Conservation (phyloP, 352 stramenopile genomes). For the Labyrinthula sp. region DNA sequence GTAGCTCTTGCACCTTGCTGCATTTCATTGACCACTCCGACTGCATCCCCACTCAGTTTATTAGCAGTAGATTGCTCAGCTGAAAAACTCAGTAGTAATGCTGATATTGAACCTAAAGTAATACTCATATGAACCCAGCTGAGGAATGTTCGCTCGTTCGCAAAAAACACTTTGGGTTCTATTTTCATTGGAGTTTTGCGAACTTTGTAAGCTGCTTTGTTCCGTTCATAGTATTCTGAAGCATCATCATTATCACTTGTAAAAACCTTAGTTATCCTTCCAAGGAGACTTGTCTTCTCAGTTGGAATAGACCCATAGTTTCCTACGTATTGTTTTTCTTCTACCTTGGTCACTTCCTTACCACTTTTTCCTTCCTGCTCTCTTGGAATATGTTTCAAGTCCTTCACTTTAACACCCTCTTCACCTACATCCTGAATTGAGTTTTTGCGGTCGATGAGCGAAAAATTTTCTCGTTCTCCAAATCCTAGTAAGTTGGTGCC, state of each 20-base stretch:
- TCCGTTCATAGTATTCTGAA: too few species aligned
- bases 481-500: constrained; percentile 30
- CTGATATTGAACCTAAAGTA: constrained; percentile 44
- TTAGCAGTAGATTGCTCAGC: neutral
- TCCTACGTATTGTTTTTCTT: too few species aligned
- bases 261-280: too few species aligned
- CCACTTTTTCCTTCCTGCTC: too few species aligned
- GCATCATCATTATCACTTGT: too few species aligned
- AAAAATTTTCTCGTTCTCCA: constrained; percentile 48
- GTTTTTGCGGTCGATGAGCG: constrained; percentile 44
- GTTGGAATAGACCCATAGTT: too few species aligned
- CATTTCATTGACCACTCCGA: constrained; percentile 25
- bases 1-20: constrained; percentile 3
- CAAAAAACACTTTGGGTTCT: constrained; percentile 59
- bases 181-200: constrained; percentile 49
- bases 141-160: constrained; percentile 54
- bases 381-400: too few species aligned
- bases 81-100: constrained; percentile 43
- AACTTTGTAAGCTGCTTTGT: neutral
- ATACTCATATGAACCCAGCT: constrained; percentile 53
- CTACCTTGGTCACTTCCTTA: too few species aligned
- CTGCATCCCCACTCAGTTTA: constrained; percentile 27
- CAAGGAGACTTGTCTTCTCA: too few species aligned
- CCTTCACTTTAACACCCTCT: too few species aligned
- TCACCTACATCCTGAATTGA: too few species aligned